These are phyloP conservation scores for Aspergillus brunneoviolaceus DNA, from an alignment of 2,329 filamentous ascomycete genomes.

Conservation along the genomic window DNA sequence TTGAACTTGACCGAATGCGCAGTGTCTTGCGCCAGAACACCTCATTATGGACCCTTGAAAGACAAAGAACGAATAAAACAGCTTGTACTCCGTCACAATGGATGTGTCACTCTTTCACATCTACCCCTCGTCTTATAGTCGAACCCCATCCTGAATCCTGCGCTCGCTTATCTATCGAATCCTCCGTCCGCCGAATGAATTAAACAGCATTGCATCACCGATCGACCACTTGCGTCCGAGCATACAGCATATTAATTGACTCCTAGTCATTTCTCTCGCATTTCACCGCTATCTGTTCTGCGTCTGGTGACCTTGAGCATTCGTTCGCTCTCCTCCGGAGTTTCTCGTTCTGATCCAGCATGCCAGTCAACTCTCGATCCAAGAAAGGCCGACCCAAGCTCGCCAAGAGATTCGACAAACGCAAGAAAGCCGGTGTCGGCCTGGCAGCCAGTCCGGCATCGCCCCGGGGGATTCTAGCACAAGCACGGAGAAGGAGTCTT, in stretches of 20 bases:
- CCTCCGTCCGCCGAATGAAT: background rate
- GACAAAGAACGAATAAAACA: background rate
- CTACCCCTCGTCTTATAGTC: background rate
- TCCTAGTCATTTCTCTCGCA: background rate
- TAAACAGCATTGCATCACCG: background rate
- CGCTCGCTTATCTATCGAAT: background rate
- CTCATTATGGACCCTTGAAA: background rate
- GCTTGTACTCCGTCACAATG: background rate
- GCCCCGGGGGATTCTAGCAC: constrained; percentile 15
- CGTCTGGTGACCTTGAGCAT: background rate
- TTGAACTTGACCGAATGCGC: background rate
- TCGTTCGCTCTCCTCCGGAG: background rate
- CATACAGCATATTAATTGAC: background rate
- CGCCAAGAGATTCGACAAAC: constrained; percentile 5
- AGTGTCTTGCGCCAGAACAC: background rate
- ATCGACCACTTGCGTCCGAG: background rate
- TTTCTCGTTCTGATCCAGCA: background rate
- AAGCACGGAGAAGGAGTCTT: constrained; percentile 13
- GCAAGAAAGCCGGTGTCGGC: constrained; percentile 12
- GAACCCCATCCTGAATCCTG: background rate
- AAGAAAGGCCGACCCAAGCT: constrained; percentile 6
- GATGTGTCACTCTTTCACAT: background rate
- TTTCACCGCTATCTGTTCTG: background rate
- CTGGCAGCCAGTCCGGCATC: constrained; percentile 14
- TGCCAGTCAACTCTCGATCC: background rate